Evolutionary conservation across 2,329 filamentous ascomycete species (phyloP), one percentile per base, ranked within the genome.

Genomic region (Penicillium sp.): DNA sequence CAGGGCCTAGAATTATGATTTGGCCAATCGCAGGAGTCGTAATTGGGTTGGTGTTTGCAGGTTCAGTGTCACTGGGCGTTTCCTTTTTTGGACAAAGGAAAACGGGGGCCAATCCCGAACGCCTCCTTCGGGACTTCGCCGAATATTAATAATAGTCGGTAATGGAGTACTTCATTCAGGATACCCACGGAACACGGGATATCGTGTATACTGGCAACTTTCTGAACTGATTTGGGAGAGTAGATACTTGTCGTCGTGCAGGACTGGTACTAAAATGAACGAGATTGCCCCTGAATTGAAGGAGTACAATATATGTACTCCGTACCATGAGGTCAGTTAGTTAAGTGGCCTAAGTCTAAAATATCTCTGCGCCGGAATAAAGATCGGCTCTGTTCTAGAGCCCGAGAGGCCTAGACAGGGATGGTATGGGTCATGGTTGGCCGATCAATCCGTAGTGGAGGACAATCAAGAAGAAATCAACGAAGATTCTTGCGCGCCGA

Each of bases 91-190:
- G 27, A 16, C 21, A 21, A n/a, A 9, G 2, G 3, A n/a, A 33
- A 47, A 53, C 43, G 33, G 11, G 33, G 34, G 19, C 41, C 54
- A 41, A 52, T 53, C 33, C 49, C 41, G 48, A n/a, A 9, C 34
- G 43, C 54, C 43, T 52, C 49, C 29, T 40, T 57, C 54, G 49
- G 54, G 36, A 41, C 21, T 53, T 36, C 34, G 27, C 54, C 54
- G 54, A 53, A 40, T 19, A 41, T n/a, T 27, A 43, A 27, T 19
- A 11, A 34, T 29, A 27, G 16, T 38, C 38, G 9, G 8, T 50
- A 21, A 44, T 50, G 7, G 13, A 15, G n/a, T 39, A 33, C 3
- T 25, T 44, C 4, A 38, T 31, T 44, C 21, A 16, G n/a, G 13
- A 31, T 29, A 33, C 21, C 21, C 25, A 25, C 33, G 16, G n/a